These are phyloP conservation scores for Saccharum spontaneum DNA, from an alignment of 176 grass and related monocot species.

Conservation along the genomic window DNA sequence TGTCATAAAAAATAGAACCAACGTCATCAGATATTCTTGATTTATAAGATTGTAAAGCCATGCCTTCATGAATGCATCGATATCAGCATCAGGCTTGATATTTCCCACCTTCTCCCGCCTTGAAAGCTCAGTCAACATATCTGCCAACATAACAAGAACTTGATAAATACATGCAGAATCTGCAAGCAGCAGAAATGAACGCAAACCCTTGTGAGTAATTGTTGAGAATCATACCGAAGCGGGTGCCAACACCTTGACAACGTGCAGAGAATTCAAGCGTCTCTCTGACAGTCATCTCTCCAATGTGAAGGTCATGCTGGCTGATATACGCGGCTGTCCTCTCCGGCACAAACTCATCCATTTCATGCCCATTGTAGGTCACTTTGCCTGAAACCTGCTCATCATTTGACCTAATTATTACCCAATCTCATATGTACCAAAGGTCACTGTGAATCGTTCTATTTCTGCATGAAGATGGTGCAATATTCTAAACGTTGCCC, in stretches of 20 bases:
- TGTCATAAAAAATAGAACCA: not conserved
- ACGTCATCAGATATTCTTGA: constrained; percentile 1
- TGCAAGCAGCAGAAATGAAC: not conserved
- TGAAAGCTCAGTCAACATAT: constrained; percentile 80
- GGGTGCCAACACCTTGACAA: constrained; percentile 86
- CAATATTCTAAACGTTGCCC: too few species aligned
- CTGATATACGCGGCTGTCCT: constrained; percentile 95
- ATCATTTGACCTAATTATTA: constrained; percentile 7
- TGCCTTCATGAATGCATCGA: constrained; percentile 98
- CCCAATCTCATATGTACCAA: not conserved
- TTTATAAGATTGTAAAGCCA: not conserved
- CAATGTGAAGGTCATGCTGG: constrained; percentile 92
- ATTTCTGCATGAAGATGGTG: too few species aligned
- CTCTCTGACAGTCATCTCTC: constrained; percentile 95
- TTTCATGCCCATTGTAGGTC: constrained; percentile 85
- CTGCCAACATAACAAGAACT: constrained; percentile 35
- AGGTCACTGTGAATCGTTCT: not conserved
- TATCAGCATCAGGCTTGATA: constrained; percentile 87
- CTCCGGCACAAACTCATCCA: constrained; percentile 89
- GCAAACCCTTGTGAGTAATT: not conserved
- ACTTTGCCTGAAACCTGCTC: constrained; percentile 65
- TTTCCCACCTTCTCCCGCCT: constrained; percentile 90
- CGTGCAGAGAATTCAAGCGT: constrained; percentile 90
- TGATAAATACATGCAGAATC: constrained; percentile 9
- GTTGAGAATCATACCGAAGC: constrained; percentile 54